Percentiles rank a stretch among this genome's conserved stretches.
These are phyloP conservation scores for Backusella circina DNA, from an alignment of 192 early-diverging fungal species.

Conservation along the genomic window DNA sequence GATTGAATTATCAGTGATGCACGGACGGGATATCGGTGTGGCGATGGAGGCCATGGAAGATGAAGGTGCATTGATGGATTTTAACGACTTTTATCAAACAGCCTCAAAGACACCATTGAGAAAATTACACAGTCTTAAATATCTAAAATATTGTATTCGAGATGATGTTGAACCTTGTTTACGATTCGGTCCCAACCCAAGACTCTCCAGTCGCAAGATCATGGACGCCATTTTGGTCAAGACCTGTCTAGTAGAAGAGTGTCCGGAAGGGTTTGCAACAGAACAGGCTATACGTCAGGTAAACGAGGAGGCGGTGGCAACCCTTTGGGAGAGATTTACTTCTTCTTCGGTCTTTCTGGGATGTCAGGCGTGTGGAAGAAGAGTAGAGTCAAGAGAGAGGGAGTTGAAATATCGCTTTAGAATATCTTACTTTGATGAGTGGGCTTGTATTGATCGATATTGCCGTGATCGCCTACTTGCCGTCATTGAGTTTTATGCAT, in stretches of 20 bases:
- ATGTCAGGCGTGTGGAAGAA: constrained; percentile 48
- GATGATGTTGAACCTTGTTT: constrained; percentile 93
- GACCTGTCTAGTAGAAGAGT: constrained; percentile 85
- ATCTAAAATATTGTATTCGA: constrained; percentile 81
- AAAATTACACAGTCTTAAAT: constrained; percentile 72
- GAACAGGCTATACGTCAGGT: constrained; percentile 38
- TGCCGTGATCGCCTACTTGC: constrained; percentile 90
- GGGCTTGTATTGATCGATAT: constrained; percentile 73
- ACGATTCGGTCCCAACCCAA: constrained; percentile 87
- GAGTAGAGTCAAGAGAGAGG: neutral
- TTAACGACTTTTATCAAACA: constrained; percentile 78
- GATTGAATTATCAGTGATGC: constrained; percentile 8
- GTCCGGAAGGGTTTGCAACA: constrained; percentile 44
- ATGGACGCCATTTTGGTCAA: constrained; percentile 84
- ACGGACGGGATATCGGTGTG: constrained; percentile 27
- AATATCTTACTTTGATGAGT: constrained; percentile 66
- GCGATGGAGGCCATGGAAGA: constrained; percentile 50
- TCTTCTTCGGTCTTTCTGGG: constrained; percentile 32
- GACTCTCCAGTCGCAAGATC: constrained; percentile 80
- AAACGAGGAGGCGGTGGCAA: constrained; percentile 34
- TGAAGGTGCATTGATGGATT: constrained; percentile 72
- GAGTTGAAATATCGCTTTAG: constrained; percentile 58
- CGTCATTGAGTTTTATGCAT: constrained; percentile 88
- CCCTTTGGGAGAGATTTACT: constrained; percentile 46
- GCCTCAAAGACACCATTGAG: constrained; percentile 60